Percentiles rank a stretch among this genome's conserved stretches.
Conservation (phyloP, 1,284 basidiomycete species). For the Exsudoporus floridanus region DNA sequence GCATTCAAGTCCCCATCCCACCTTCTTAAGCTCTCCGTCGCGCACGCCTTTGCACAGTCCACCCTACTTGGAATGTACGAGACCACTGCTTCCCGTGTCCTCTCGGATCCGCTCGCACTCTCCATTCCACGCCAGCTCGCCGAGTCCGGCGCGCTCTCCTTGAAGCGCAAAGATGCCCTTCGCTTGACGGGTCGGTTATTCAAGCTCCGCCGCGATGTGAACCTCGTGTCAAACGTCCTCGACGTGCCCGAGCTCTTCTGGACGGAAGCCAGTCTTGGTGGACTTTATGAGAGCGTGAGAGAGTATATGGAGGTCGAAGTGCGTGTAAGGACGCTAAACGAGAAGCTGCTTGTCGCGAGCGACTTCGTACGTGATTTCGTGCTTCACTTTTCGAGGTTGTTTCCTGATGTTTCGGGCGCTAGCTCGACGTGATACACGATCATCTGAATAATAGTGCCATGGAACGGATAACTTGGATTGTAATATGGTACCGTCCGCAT, state of each 20-base stretch:
- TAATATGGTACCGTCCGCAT: conserved; percentile 71
- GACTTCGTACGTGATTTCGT: conserved; percentile 67
- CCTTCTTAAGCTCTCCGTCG: conserved; percentile 84
- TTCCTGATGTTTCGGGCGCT: conserved; percentile 3
- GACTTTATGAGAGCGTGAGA: conserved; percentile 88
- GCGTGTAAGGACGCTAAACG: conserved; percentile 85
- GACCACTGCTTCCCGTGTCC: conserved; percentile 73
- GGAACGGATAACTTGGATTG: conserved; percentile 93
- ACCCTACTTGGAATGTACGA: conserved; percentile 92
- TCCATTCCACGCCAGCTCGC: conserved; percentile 88
- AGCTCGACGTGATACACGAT: conserved; percentile 93
- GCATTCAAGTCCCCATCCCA: conserved; percentile 89
- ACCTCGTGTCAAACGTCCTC: conserved; percentile 90
- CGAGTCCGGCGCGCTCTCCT: conserved; percentile 71
- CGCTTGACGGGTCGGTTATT: conserved; percentile 87
- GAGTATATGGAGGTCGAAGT: conserved; percentile 94
- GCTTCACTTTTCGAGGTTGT: not conserved
- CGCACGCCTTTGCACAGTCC: conserved; percentile 93
- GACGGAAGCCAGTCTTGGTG: conserved; percentile 89
- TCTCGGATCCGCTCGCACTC: conserved; percentile 73
- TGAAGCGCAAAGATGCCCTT: conserved; percentile 82
- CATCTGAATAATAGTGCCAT: conserved; percentile 90
- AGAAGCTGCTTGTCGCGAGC: conserved; percentile 84
- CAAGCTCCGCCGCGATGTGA: conserved; percentile 87
- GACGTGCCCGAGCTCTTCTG: conserved; percentile 96